Percentiles rank a stretch among this genome's conserved stretches.
Evolutionary conservation across 2,329 filamentous ascomycete species (phyloP).

Genomic region (Rhinocladiella mackenziei): DNA sequence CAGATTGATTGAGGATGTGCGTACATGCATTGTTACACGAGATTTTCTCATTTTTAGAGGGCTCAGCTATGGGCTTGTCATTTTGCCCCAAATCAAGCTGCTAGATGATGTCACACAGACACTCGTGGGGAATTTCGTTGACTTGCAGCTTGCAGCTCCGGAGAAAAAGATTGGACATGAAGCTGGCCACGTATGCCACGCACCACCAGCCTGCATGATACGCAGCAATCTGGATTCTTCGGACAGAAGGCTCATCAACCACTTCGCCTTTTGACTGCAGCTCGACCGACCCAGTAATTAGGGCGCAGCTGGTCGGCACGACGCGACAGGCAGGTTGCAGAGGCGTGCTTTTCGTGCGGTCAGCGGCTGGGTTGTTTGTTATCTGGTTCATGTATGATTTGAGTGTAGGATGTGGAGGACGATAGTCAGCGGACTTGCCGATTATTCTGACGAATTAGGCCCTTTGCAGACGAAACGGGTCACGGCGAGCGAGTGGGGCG

Average conservation of each 20-base stretch:
- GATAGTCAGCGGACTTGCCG: slow-evolving; percentile 17
- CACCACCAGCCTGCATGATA: slow-evolving; percentile 2
- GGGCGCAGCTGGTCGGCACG: slow-evolving; percentile 23
- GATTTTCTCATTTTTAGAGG: no score
- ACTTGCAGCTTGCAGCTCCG: slow-evolving; percentile 17
- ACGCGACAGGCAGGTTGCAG: slow-evolving; percentile 21
- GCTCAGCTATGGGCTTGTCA: no score
- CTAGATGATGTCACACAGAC: no score
- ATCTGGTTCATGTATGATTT: slow-evolving; percentile 13
- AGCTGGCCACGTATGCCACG: slow-evolving; percentile 19
- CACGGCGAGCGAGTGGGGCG: slow-evolving; percentile 3
- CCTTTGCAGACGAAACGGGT: slow-evolving; percentile 12
- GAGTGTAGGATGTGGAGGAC: slow-evolving; percentile 1
- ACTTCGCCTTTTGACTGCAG: background rate
- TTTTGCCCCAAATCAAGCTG: no score
- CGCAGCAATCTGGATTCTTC: slow-evolving; percentile 3
- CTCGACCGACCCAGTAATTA: background rate
- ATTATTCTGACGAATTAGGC: slow-evolving; percentile 9
- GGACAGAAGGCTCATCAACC: no score
- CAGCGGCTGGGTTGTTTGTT: slow-evolving; percentile 2
- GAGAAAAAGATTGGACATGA: slow-evolving; percentile 17
- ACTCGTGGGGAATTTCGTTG: slow-evolving; percentile 18
- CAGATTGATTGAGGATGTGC: no score
- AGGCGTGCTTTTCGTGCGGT: slow-evolving; percentile 6
- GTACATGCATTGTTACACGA: no score